phyloP scores from a whole-genome alignment of 1,139 yeast genomes.

The Scheffersomyces lignicola region DNA sequence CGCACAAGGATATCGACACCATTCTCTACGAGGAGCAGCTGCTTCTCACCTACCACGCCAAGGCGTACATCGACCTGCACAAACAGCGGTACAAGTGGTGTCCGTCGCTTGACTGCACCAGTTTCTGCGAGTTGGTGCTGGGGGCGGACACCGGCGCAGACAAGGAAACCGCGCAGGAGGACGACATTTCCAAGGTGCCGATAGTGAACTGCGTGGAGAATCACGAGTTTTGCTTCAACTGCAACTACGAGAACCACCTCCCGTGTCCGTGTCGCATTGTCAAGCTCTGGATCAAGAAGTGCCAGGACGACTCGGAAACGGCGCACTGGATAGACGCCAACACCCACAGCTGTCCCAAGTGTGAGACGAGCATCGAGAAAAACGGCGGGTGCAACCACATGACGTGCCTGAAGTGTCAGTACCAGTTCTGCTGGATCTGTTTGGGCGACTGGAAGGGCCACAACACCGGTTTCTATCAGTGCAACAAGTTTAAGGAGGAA shows the following conservation, averaged over 20 bases:
- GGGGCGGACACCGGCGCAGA: slow-evolving; percentile 22
- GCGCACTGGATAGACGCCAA: slow-evolving; percentile 86
- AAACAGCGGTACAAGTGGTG: slow-evolving; percentile 67
- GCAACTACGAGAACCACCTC: slow-evolving; percentile 75
- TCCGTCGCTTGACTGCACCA: slow-evolving; percentile 81
- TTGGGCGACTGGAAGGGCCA: slow-evolving; percentile 76
- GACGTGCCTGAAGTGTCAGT: slow-evolving; percentile 76
- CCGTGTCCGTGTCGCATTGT: slow-evolving; percentile 81
- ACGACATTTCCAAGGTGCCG: slow-evolving; percentile 45
- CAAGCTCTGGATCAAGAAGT: slow-evolving; percentile 72
- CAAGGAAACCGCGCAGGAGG: slow-evolving; percentile 33
- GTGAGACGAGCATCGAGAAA: slow-evolving; percentile 66
- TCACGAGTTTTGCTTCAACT: slow-evolving; percentile 78
- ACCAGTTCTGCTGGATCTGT: slow-evolving; percentile 96
- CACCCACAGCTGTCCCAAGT: slow-evolving; percentile 80
- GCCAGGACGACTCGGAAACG: slow-evolving; percentile 87
- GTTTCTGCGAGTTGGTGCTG: slow-evolving; percentile 50
- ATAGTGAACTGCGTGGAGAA: slow-evolving; percentile 66
- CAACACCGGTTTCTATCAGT: slow-evolving; percentile 62
- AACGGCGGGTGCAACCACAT: slow-evolving; percentile 97
- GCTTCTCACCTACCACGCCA: slow-evolving; percentile 34
- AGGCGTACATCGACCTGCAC: slow-evolving; percentile 50
- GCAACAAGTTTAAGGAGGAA: slow-evolving; percentile 56
- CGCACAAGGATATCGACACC: slow-evolving; percentile 28
- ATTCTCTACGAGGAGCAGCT: slow-evolving; percentile 6